A percentile compares a stretch with the other conserved stretches of the same genome.
Conservation (phyloP, 1,284 basidiomycete species). For the Moesziomyces sp. region DNA sequence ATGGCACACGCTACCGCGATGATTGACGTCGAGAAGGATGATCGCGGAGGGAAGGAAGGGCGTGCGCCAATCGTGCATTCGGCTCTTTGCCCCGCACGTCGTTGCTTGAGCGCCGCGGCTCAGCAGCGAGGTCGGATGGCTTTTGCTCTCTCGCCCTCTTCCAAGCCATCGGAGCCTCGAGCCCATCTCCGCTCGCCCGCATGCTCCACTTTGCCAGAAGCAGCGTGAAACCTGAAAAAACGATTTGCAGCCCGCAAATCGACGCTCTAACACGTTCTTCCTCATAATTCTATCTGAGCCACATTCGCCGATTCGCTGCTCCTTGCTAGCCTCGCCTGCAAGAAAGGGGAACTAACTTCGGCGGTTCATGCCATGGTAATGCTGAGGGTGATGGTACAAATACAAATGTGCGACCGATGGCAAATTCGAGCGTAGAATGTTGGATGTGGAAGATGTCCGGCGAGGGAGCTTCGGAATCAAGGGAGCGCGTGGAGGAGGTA, state of each 20-base stretch:
- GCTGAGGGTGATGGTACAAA: not conserved
- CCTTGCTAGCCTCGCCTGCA: too few species aligned
- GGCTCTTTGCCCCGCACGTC: not conserved
- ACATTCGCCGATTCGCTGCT: too few species aligned
- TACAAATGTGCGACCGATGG: not conserved
- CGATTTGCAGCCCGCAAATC: not conserved
- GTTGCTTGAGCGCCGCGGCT: not conserved
- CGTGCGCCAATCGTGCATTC: not conserved
- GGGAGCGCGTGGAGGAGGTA: constrained; percentile 48
- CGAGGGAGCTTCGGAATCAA: constrained; percentile 1
- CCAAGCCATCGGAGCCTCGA: constrained; percentile 4
- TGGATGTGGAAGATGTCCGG: not conserved
- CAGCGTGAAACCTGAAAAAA: constrained; percentile 16
- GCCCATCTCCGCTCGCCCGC: constrained; percentile 4
- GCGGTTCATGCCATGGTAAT: not conserved
- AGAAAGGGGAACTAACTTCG: not conserved
- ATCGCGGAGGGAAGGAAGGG: not conserved
- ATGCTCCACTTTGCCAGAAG: constrained; percentile 9
- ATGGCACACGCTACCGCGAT: not conserved
- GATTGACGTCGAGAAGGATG: not conserved
- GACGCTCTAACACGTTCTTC: too few species aligned
- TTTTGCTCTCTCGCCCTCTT: not conserved
- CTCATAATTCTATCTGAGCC: not conserved
- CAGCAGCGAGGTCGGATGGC: not conserved
- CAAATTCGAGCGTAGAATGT: not conserved